Evolutionary conservation across 2,329 filamentous ascomycete species (phyloP).

Genomic region (Tolypocladium tropicale): DNA sequence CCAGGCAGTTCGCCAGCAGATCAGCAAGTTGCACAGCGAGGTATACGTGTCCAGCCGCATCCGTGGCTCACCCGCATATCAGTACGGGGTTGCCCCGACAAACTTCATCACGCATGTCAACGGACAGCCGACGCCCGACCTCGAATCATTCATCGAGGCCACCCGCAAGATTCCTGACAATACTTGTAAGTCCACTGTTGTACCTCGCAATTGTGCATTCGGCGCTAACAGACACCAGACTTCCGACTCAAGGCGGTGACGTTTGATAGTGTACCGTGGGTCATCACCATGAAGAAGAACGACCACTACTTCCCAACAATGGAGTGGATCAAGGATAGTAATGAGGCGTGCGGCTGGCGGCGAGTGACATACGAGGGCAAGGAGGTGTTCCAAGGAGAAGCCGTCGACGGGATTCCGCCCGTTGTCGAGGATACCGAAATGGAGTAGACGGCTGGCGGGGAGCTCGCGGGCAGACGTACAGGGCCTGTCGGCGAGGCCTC

Average conservation of each 20-base stretch:
- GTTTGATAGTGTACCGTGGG: conserved; percentile 97
- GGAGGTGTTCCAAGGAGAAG: conserved; percentile 42
- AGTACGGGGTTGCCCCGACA: conserved; percentile 86
- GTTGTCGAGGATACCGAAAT: conserved; percentile 32
- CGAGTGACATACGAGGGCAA: conserved; percentile 52
- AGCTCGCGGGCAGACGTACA: not conserved
- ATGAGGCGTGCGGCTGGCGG: conserved; percentile 51
- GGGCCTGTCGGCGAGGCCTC: not conserved
- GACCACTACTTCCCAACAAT: conserved; percentile 82
- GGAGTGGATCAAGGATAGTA: conserved; percentile 56
- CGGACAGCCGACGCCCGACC: conserved; percentile 70
- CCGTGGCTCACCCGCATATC: conserved; percentile 73
- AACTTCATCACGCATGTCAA: conserved; percentile 98
- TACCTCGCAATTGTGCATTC: not conserved
- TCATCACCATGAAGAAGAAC: conserved; percentile 99
- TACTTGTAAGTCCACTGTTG: conserved; percentile 54
- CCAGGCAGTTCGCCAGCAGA: conserved; percentile 93
- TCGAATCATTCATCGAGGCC: conserved; percentile 69
- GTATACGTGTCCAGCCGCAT: conserved; percentile 88
- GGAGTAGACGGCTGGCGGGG: conserved; percentile 17
- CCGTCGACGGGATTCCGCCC: conserved; percentile 35
- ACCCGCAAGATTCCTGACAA: conserved; percentile 89
- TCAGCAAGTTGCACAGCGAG: conserved; percentile 90
- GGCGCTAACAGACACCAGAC: conserved; percentile 34
- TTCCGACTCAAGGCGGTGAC: conserved; percentile 97